Conservation (phyloP, 2,329 filamentous ascomycete genomes). For the Colletotrichum horii region DNA sequence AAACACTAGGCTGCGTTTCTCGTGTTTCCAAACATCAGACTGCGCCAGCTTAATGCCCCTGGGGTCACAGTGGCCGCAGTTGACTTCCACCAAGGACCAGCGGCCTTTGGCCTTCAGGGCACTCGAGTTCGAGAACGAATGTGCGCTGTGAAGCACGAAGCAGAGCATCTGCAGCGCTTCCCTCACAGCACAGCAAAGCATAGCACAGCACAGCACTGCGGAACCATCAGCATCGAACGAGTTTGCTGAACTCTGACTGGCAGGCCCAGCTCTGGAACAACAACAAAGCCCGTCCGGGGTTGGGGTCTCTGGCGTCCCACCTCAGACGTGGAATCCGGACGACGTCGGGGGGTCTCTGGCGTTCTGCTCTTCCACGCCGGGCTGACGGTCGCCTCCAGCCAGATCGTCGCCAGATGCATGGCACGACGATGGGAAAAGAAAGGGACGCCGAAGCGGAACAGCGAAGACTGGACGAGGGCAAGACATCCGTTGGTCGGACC, state of each 20-base stretch:
- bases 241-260: slow-evolving; percentile 6
- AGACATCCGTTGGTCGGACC: slow-evolving; percentile 11
- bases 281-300: not conserved
- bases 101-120: not conserved
- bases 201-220: not conserved
- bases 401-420: not conserved
- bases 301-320: slow-evolving; percentile 1
- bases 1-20: slow-evolving; percentile 21
- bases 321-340: slow-evolving; percentile 3
- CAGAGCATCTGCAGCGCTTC: not conserved
- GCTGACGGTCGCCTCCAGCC: not conserved
- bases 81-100: not conserved
- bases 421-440: not conserved
- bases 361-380: not conserved
- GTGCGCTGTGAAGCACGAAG: not conserved
- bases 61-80: not conserved
- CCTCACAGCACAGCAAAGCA: not conserved
- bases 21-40: slow-evolving; percentile 20
- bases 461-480: slow-evolving; percentile 11
- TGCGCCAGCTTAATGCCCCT: slow-evolving; percentile 7
- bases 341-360: slow-evolving; percentile 3
- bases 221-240: slow-evolving; percentile 1
- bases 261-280: not conserved
- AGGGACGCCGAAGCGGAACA: not conserved
- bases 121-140: not conserved